phyloP scores from a whole-genome alignment of 768 basidiomycete species.

The Mycena filopes region DNA sequence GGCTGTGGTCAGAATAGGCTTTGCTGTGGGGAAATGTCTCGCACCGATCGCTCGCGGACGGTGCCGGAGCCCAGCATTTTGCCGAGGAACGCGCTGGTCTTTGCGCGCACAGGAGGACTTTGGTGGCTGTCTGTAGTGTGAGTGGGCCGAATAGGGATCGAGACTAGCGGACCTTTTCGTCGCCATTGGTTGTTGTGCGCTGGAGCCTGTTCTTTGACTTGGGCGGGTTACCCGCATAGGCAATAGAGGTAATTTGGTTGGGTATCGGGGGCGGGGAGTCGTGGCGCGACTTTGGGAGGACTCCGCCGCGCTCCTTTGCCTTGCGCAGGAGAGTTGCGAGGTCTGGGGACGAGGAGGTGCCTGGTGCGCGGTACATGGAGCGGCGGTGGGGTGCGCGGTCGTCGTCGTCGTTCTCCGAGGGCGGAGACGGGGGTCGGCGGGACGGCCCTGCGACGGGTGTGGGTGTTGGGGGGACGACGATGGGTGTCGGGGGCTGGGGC shows the following conservation, averaged over 20 bases:
- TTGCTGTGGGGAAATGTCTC: constrained; percentile 36
- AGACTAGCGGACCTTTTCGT: constrained; percentile 27
- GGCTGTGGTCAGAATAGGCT: constrained; percentile 30
- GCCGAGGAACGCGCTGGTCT: constrained; percentile 84
- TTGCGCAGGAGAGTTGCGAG: constrained; percentile 88
- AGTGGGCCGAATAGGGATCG: background rate
- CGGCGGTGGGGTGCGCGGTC: constrained; percentile 81
- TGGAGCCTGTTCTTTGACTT: constrained; percentile 47
- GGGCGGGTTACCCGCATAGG: constrained; percentile 28
- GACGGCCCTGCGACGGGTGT: constrained; percentile 60
- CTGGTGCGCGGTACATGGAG: constrained; percentile 88
- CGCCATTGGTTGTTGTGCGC: constrained; percentile 32
- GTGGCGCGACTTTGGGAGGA: constrained; percentile 50
- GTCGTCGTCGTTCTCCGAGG: constrained; percentile 71
- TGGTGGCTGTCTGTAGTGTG: constrained; percentile 45
- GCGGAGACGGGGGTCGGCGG: constrained; percentile 50
- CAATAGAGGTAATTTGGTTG: constrained; percentile 28
- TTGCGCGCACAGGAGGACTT: constrained; percentile 78
- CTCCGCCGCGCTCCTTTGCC: constrained; percentile 75
- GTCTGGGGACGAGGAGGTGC: constrained; percentile 93
- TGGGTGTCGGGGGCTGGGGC: constrained; percentile 67
- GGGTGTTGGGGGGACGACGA: constrained; percentile 75
- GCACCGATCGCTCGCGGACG: constrained; percentile 76
- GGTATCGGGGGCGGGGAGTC: constrained; percentile 38
- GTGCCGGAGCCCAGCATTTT: constrained; percentile 75